These are phyloP conservation scores for Tilletia walkeri DNA, from an alignment of 1,284 basidiomycete genomes.

Conservation along the genomic window DNA sequence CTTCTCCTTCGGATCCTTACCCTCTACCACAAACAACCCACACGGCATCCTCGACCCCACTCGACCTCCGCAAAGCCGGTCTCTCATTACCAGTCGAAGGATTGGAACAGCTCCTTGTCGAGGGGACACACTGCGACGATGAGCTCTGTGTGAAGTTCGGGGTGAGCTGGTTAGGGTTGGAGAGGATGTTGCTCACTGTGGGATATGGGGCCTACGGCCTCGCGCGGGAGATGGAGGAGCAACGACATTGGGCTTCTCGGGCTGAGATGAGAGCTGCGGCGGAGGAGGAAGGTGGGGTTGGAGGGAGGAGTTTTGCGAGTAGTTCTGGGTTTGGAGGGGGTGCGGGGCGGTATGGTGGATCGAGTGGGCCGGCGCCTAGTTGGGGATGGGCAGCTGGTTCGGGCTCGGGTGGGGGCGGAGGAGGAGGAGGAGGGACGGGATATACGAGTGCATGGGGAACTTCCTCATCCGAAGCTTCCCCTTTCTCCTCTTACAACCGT, in stretches of 20 bases:
- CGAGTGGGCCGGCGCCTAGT: no score
- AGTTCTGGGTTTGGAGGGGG: neutral
- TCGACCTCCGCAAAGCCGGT: neutral
- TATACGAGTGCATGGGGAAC: slow-evolving; percentile 3
- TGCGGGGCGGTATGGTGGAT: neutral
- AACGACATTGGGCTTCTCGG: neutral
- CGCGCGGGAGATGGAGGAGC: slow-evolving; percentile 7
- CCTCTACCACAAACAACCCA: slow-evolving; percentile 18
- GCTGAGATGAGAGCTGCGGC: neutral
- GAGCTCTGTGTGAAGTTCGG: slow-evolving; percentile 80
- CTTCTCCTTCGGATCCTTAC: slow-evolving; percentile 47
- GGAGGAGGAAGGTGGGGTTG: slow-evolving; percentile 1
- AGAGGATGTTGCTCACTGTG: slow-evolving; percentile 69
- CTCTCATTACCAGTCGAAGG: neutral
- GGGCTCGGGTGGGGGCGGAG: neutral
- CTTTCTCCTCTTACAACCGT: no score
- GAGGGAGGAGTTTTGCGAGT: neutral
- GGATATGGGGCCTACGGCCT: slow-evolving; percentile 45
- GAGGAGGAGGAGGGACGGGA: neutral
- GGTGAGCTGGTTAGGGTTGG: slow-evolving; percentile 77
- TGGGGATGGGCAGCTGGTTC: neutral
- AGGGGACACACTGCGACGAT: slow-evolving; percentile 87
- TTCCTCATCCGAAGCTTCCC: neutral
- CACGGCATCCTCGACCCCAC: slow-evolving; percentile 15
- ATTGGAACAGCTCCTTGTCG: slow-evolving; percentile 60